phyloP scores from a whole-genome alignment of 1,139 yeast genomes.

The Kluyveromyces marxianus region DNA sequence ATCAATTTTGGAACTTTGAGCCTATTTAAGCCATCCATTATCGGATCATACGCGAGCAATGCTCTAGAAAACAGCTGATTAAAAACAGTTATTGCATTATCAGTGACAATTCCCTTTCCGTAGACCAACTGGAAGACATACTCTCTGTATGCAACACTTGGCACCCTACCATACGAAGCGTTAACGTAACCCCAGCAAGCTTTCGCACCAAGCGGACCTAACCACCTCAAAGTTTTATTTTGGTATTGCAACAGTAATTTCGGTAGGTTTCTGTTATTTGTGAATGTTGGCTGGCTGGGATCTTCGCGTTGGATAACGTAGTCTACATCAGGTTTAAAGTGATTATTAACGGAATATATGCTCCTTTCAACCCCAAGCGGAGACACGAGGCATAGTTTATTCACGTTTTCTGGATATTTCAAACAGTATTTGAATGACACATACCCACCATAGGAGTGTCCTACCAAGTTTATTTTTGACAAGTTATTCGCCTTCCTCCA shows the following conservation, averaged over 20 bases:
- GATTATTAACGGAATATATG: conserved; percentile 52
- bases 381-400: conserved; percentile 63
- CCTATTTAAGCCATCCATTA: conserved; percentile 50
- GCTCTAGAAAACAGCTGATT: conserved; percentile 35
- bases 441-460: conserved; percentile 93
- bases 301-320: conserved; percentile 16
- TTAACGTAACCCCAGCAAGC: conserved; percentile 45
- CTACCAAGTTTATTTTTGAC: conserved; percentile 61
- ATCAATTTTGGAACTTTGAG: conserved; percentile 41
- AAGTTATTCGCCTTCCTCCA: conserved; percentile 64
- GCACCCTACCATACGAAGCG: conserved; percentile 51
- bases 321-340: conserved; percentile 11
- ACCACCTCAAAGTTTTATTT: conserved; percentile 41
- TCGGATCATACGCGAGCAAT: conserved; percentile 66
- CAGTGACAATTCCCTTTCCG: conserved; percentile 20
- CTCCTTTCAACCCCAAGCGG: conserved; percentile 88
- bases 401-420: conserved; percentile 62
- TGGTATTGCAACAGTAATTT: conserved; percentile 26
- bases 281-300: conserved; percentile 21
- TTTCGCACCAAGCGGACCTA: conserved; percentile 55
- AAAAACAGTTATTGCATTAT: conserved; percentile 41
- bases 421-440: conserved; percentile 70
- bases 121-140: conserved; percentile 21
- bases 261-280: conserved; percentile 24
- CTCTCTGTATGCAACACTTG: conserved; percentile 17